phyloP scores from a whole-genome alignment of 2,329 filamentous ascomycete genomes.

The Phymatotrichopsis omnivora region DNA sequence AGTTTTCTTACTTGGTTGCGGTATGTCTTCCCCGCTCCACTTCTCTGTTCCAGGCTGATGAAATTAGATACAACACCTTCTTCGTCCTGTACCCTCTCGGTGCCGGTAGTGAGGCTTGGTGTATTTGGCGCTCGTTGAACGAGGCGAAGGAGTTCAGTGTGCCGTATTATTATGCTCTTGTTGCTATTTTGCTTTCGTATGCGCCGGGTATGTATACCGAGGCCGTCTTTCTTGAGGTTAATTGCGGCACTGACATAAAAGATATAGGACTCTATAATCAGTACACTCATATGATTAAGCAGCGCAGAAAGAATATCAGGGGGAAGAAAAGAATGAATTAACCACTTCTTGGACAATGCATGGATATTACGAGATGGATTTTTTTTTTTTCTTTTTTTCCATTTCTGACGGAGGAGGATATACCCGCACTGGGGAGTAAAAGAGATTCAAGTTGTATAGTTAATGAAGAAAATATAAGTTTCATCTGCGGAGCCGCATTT shows the following conservation, averaged over 20 bases:
- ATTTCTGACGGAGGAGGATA: too few relatives aligned
- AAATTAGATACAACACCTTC: slow-evolving; percentile 66
- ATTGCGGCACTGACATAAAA: slow-evolving; percentile 23
- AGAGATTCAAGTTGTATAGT: too few relatives aligned
- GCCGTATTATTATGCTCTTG: slow-evolving; percentile 50
- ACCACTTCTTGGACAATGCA: too few relatives aligned
- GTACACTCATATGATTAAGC: slow-evolving; percentile 90
- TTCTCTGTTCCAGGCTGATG: not conserved
- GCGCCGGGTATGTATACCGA: slow-evolving; percentile 55
- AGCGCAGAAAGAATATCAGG: slow-evolving; percentile 69
- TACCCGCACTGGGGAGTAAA: too few relatives aligned
- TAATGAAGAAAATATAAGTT: too few relatives aligned
- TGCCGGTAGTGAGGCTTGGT: slow-evolving; percentile 73
- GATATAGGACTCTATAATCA: slow-evolving; percentile 62
- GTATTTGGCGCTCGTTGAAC: slow-evolving; percentile 61
- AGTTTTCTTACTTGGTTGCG: slow-evolving; percentile 64
- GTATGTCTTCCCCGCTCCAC: not conserved
- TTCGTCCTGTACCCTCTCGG: slow-evolving; percentile 86
- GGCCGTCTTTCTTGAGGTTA: slow-evolving; percentile 9
- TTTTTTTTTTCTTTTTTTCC: too few relatives aligned
- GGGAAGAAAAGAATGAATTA: slow-evolving; percentile 42
- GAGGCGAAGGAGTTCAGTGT: slow-evolving; percentile 41
- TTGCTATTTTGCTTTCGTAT: slow-evolving; percentile 60
- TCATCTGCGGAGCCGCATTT: too few relatives aligned
- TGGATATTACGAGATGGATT: too few relatives aligned